Evolutionary conservation across 139 green algal genomes (phyloP).

Genomic region (Closterium sp.): DNA sequence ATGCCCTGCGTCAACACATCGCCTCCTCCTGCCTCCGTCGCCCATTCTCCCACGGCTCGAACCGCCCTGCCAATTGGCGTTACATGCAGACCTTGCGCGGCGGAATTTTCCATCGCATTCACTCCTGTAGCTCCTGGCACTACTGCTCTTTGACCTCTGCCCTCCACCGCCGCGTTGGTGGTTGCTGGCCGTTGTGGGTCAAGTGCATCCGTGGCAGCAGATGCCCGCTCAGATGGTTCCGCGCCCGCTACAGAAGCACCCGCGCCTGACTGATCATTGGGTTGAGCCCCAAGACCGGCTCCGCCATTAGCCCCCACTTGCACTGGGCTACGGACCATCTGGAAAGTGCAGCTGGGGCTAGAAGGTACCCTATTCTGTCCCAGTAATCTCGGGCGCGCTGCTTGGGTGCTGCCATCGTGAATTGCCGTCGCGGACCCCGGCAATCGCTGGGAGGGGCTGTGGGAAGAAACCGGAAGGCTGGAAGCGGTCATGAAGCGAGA

Average conservation of each 20-base stretch:
- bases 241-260: not conserved
- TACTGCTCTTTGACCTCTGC: not conserved
- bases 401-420: not conserved
- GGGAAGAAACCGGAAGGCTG: not conserved
- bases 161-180: not conserved
- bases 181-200: not conserved
- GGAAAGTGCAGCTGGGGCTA: not conserved
- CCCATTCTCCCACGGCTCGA: not conserved
- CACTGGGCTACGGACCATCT: too few relatives aligned
- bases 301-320: not conserved
- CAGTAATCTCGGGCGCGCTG: not conserved
- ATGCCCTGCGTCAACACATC: not conserved
- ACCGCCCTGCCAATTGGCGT: not conserved
- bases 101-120: not conserved
- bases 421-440: not conserved
- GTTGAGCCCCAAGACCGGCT: not conserved
- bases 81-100: not conserved
- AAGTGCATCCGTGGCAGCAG: not conserved
- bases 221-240: too few relatives aligned
- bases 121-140: not conserved
- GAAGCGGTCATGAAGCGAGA: not conserved
- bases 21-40: not conserved
- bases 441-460: not conserved
- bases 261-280: not conserved
- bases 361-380: not conserved